These are phyloP conservation scores for Amaranthus tricolor DNA, from an alignment of 179 eudicot genomes.

Conservation along the genomic window DNA sequence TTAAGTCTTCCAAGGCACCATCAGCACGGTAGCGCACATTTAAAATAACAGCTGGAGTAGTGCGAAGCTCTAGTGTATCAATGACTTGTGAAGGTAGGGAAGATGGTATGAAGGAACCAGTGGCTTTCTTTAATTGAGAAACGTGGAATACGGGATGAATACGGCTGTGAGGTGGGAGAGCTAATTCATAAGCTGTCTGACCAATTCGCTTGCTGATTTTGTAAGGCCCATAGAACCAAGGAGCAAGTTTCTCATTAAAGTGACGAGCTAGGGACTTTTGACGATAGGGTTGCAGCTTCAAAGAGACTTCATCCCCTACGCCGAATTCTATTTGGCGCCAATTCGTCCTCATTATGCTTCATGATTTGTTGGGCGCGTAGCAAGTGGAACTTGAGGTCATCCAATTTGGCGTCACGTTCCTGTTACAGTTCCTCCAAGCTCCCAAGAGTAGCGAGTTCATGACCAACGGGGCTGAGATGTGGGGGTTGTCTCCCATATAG, in stretches of 20 bases:
- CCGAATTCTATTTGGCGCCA: rapidly evolving
- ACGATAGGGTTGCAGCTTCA: no score
- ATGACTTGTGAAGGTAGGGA: no score
- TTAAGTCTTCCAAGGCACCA: no score
- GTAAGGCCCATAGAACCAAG: neutral
- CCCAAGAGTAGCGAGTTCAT: no score
- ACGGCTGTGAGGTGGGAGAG: neutral
- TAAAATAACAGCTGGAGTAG: no score
- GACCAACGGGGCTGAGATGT: no score
- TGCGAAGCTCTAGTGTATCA: no score
- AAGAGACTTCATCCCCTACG: neutral
- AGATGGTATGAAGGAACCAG: no score
- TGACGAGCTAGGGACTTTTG: neutral
- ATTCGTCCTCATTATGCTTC: neutral
- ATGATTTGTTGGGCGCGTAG: neutral
- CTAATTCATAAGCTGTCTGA: neutral
- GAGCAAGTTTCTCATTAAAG: neutral
- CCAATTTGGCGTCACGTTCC: no score
- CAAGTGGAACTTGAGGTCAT: neutral
- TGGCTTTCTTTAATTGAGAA: neutral
- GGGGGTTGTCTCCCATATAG: no score
- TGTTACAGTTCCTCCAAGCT: no score
- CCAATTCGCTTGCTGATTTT: neutral
- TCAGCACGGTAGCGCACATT: no score
- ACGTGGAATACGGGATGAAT: neutral